phyloP scores from a whole-genome alignment of 495 filamentous ascomycete genomes.

The Astrothelium macrocarpum region DNA sequence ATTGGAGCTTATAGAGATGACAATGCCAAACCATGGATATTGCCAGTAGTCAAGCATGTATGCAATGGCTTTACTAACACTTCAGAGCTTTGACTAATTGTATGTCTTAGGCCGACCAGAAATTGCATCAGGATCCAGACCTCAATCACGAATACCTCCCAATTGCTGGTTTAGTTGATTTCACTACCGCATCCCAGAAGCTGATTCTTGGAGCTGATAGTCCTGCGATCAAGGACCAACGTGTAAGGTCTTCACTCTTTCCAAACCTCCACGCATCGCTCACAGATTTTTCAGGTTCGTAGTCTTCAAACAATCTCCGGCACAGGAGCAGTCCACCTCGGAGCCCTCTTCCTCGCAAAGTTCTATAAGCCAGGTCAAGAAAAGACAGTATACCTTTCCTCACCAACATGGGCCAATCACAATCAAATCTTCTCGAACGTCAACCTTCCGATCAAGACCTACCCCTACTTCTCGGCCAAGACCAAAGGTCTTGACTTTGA shows the following conservation, averaged over 20 bases:
- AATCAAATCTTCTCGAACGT: conserved; percentile 97
- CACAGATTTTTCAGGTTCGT: conserved; percentile 13
- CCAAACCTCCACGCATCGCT: not conserved
- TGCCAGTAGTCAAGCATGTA: conserved; percentile 95
- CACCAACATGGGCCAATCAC: conserved; percentile 97
- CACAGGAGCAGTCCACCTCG: conserved; percentile 83
- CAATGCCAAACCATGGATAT: conserved; percentile 94
- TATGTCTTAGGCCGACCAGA: conserved; percentile 66
- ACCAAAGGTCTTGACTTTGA: conserved; percentile 88
- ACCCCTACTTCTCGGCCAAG: conserved; percentile 83
- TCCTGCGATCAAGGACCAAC: conserved; percentile 73
- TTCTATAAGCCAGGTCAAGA: conserved; percentile 55
- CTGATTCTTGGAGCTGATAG: conserved; percentile 74
- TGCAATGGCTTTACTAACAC: conserved; percentile 12
- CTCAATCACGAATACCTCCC: conserved; percentile 98
- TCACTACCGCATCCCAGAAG: conserved; percentile 81
- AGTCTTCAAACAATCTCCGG: conserved; percentile 66
- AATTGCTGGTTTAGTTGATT: conserved; percentile 76
- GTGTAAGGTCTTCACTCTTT: conserved; percentile 37
- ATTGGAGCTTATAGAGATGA: conserved; percentile 95
- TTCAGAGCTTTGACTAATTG: not conserved
- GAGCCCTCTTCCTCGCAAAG: conserved; percentile 73
- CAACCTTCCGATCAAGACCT: conserved; percentile 60
- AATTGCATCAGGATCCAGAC: conserved; percentile 74
- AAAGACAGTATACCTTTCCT: conserved; percentile 76